Evolutionary conservation across 2,329 filamentous ascomycete genomes (phyloP).

Genomic region (Myriosclerotinia curreyana): DNA sequence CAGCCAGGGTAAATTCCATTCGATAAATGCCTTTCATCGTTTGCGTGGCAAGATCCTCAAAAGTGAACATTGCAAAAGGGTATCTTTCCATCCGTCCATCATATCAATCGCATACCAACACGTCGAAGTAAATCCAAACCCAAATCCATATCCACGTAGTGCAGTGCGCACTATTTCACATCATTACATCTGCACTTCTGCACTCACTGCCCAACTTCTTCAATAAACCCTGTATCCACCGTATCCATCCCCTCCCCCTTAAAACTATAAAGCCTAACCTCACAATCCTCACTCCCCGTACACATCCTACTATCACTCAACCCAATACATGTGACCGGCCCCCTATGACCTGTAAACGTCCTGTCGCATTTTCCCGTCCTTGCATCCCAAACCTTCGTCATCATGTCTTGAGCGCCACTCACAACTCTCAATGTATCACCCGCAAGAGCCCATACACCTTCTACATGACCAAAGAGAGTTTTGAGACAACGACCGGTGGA

Average conservation of each 20-base stretch:
- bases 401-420: constrained; percentile 85
- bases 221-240: background rate
- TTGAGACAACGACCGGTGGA: constrained; percentile 76
- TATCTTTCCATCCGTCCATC: background rate
- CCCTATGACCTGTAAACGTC: constrained; percentile 86
- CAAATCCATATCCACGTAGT: background rate
- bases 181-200: too few relatives aligned
- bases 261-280: constrained; percentile 82
- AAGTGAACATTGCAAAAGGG: background rate
- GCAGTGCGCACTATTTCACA: background rate
- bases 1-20: background rate
- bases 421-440: constrained; percentile 87
- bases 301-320: constrained; percentile 86
- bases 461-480: constrained; percentile 94
- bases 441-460: constrained; percentile 91
- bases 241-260: constrained; percentile 30
- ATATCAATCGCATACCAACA: background rate
- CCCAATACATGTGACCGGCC: constrained; percentile 89
- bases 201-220: background rate
- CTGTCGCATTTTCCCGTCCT: constrained; percentile 86
- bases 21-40: background rate
- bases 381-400: constrained; percentile 96
- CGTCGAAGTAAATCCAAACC: background rate
- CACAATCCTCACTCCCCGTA: constrained; percentile 89
- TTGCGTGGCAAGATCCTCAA: background rate